Base-by-base conservation (phyloP, 768 basidiomycete species). In the Pisolithus marmoratus region DNA sequence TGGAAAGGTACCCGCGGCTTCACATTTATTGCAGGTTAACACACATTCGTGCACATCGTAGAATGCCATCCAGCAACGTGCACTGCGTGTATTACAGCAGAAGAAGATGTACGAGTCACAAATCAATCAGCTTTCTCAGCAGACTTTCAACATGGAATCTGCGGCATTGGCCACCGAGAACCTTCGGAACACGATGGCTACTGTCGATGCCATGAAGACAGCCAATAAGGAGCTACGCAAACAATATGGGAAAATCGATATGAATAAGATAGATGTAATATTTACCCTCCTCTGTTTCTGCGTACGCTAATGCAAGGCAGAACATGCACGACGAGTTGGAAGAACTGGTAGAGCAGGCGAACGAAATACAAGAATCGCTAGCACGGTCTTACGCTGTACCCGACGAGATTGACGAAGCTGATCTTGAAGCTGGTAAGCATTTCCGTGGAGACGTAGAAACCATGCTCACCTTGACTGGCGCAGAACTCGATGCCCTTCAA, bases 101-200 rank as follows among this genome's bases (percentile, higher is more conserved):
- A 97, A 92, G 76, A 80, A 83, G 70, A 85, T 97, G 90, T 95
- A 95, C 71, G 96, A 99, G 66, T 78, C 76, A 14, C 96, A 99
- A 67, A 79, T 98, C 37, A 78, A 83, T 8, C 93, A 96, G 68
- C 78, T 99, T 15, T 76, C 87, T 26, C 96, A 98, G 66, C 96
- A 98, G 68, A 86, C 90, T 22, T 98, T 92, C 75, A 98, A 99
- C 71, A 98, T 98, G 90, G 94, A 99, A 73, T 93, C 90, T 50
- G 88, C 94, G 12, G 82, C 89, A 14, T 83, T 98, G 62, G 85
- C 91, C 8, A 98, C 95, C n/a, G 96, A 98, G 72, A 98, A 98
- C 69, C 70, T 98, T 61, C 84, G 92, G 57, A 98, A 97, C 67
- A 98, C 96, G 61, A 98, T 99, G 95, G 95, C 92, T 12, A 97